phyloP scores from a whole-genome alignment of 2,329 filamentous ascomycete species.

The Colletotrichum euphorbiae region DNA sequence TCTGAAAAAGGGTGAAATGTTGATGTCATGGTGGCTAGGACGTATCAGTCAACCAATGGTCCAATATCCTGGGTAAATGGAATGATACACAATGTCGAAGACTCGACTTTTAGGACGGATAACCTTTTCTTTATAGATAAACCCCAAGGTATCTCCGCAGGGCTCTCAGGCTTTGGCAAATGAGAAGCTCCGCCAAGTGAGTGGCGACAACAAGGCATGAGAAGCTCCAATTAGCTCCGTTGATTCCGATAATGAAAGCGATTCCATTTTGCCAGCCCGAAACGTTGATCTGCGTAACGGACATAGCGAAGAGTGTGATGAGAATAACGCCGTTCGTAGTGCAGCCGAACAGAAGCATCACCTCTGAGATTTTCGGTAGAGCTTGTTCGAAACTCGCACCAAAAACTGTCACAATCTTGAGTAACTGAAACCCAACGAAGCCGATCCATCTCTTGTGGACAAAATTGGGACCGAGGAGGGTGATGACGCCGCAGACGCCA shows the following conservation, averaged over 20 bases:
- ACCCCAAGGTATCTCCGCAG: no score
- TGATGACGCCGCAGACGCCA: slow-evolving; percentile 42
- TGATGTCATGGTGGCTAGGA: no score
- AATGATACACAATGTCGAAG: no score
- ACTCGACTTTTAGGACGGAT: no score
- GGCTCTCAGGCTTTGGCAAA: slow-evolving; percentile 9
- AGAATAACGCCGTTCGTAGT: slow-evolving; percentile 43
- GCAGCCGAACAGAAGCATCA: slow-evolving; percentile 45
- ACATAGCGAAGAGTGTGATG: slow-evolving; percentile 45
- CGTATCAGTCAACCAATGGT: no score
- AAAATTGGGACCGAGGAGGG: slow-evolving; percentile 43
- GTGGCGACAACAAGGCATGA: slow-evolving; percentile 46
- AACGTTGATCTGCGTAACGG: slow-evolving; percentile 41
- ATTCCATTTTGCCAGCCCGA: slow-evolving; percentile 45
- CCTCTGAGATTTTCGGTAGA: slow-evolving; percentile 44
- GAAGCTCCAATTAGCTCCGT: slow-evolving; percentile 47
- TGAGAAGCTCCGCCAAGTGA: slow-evolving; percentile 46
- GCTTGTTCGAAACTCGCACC: slow-evolving; percentile 43
- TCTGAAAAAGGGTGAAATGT: background rate
- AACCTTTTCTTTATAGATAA: no score
- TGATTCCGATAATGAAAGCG: slow-evolving; percentile 47
- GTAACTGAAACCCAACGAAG: slow-evolving; percentile 44
- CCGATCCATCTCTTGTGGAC: slow-evolving; percentile 46
- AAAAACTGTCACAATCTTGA: slow-evolving; percentile 43
- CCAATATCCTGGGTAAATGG: no score